phyloP scores from a whole-genome alignment of 345 rosid species.

The Arabidopsis arenosa region DNA sequence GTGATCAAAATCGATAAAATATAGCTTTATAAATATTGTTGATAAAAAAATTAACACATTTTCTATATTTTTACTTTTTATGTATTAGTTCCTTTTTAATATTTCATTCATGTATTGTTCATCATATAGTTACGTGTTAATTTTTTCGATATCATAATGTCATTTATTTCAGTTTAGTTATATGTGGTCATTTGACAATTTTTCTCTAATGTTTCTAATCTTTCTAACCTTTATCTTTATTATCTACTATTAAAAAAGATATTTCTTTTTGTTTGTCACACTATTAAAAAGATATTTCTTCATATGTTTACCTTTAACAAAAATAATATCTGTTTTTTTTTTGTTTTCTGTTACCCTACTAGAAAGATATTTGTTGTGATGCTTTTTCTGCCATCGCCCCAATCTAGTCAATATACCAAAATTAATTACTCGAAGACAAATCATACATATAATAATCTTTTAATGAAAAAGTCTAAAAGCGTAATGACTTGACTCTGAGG shows the following conservation, averaged over 20 bases:
- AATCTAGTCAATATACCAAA: constrained; percentile 8
- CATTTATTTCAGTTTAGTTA: not conserved
- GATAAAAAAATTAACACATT: no score
- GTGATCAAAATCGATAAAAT: not conserved
- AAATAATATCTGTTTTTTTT: not conserved
- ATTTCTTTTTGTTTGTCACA: not conserved
- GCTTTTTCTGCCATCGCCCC: constrained; percentile 1
- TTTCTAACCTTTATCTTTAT: not conserved
- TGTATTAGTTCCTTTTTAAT: not conserved
- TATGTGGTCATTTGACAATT: not conserved
- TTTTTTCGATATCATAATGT: not conserved
- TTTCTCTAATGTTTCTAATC: not conserved
- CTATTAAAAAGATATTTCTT: not conserved
- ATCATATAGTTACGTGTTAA: not conserved
- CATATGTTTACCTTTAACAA: no score
- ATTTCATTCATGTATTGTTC: not conserved
- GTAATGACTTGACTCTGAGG: constrained; percentile 29
- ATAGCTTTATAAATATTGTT: not conserved
- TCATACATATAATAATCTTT: not conserved
- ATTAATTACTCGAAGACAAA: constrained; percentile 14
- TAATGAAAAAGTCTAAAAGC: constrained; percentile 30
- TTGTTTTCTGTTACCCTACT: not conserved
- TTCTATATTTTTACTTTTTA: not conserved
- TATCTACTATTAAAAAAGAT: not conserved
- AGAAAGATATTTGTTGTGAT: constrained; percentile 7